These are phyloP conservation scores for Fusarium avenaceum DNA, from an alignment of 2,329 filamentous ascomycete species.

Conservation along the genomic window DNA sequence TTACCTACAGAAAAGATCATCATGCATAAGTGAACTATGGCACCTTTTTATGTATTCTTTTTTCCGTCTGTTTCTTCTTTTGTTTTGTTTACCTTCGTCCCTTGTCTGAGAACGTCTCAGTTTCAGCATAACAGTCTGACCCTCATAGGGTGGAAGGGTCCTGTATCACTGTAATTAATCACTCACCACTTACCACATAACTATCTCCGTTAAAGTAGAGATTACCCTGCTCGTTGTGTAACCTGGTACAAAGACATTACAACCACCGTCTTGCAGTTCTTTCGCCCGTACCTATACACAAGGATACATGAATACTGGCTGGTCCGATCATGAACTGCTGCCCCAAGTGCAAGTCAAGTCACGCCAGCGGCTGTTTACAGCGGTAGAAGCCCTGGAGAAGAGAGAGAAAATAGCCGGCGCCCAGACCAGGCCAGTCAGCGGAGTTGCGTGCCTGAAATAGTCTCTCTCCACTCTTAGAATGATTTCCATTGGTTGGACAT, in stretches of 20 bases:
- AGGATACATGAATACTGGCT: neutral
- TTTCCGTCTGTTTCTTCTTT: neutral
- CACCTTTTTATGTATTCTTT: too few relatives aligned
- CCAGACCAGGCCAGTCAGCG: slow-evolving; percentile 21
- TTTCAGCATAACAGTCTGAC: slow-evolving; percentile 23
- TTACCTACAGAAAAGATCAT: too few relatives aligned
- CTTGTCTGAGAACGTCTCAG: slow-evolving; percentile 32
- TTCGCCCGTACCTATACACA: neutral
- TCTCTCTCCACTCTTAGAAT: neutral
- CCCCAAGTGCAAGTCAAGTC: too few relatives aligned
- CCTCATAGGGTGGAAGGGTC: neutral
- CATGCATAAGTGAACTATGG: too few relatives aligned
- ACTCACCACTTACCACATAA: too few relatives aligned
- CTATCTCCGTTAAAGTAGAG: too few relatives aligned
- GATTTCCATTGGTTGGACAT: slow-evolving; percentile 28
- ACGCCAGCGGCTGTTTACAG: slow-evolving; percentile 1
- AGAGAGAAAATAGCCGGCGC: slow-evolving; percentile 8
- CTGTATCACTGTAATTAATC: too few relatives aligned
- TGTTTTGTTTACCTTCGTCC: slow-evolving; percentile 28
- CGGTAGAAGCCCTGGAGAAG: slow-evolving; percentile 2
- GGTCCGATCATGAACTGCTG: slow-evolving; percentile 1
- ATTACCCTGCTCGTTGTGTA: neutral
- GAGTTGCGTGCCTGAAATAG: slow-evolving; percentile 38
- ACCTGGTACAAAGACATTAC: slow-evolving; percentile 28
- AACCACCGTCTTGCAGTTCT: neutral